Percentiles rank a stretch among this genome's conserved stretches.
These are phyloP conservation scores for Hypoxylon sp. DNA, from an alignment of 2,329 filamentous ascomycete species.

Conservation along the genomic window DNA sequence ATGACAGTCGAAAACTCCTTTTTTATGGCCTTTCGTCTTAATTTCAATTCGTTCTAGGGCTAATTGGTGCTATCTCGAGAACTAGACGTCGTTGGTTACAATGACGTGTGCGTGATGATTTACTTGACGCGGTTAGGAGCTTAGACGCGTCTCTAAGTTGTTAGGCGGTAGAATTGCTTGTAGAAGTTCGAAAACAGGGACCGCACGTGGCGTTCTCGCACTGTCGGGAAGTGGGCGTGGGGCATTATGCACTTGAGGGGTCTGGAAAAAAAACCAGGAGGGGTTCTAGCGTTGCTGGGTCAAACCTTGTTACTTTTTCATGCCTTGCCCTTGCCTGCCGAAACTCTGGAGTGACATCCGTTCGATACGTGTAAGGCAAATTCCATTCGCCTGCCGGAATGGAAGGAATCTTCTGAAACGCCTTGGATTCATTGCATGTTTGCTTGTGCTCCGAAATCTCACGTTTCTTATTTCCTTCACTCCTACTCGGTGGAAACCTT, in stretches of 20 bases:
- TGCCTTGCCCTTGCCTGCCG: slow-evolving; percentile 26
- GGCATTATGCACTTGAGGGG: slow-evolving; percentile 26
- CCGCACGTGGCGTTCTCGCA: slow-evolving; percentile 36
- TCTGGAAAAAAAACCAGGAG: background rate
- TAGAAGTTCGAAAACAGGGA: slow-evolving; percentile 25
- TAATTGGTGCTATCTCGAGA: background rate
- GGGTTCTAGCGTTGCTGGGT: slow-evolving; percentile 21
- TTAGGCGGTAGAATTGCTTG: slow-evolving; percentile 18
- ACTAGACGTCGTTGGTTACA: slow-evolving; percentile 4
- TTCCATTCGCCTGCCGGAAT: slow-evolving; percentile 12
- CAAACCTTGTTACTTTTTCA: slow-evolving; percentile 26
- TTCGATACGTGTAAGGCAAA: background rate
- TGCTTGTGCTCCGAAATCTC: slow-evolving; percentile 24
- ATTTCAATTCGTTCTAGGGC: background rate
- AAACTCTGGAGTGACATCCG: slow-evolving; percentile 10
- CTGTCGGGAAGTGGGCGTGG: slow-evolving; percentile 21
- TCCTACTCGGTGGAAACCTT: background rate
- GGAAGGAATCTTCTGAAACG: slow-evolving; percentile 39
- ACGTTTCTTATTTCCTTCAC: slow-evolving; percentile 19
- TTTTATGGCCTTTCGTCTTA: background rate
- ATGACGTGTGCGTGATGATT: slow-evolving; percentile 28
- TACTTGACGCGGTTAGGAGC: slow-evolving; percentile 30
- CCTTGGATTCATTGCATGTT: slow-evolving; percentile 29
- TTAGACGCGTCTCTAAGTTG: slow-evolving; percentile 33
- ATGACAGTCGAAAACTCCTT: slow-evolving; percentile 9